A percentile compares a stretch with the other conserved stretches of the same genome.
Evolutionary conservation across 192 early-diverging fungal species (phyloP).

Genomic region (Umbelopsis isabellina): DNA sequence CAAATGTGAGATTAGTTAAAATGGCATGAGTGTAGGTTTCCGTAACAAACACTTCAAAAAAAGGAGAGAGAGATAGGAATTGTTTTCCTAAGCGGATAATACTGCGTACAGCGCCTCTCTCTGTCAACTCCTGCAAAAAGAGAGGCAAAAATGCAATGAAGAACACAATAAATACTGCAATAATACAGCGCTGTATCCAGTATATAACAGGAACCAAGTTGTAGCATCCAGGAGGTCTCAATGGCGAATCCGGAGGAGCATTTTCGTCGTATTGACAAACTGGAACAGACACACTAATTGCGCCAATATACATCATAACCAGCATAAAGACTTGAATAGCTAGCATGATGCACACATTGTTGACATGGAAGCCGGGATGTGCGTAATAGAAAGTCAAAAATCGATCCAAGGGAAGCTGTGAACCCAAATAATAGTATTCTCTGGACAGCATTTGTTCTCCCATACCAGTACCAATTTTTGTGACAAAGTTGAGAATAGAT

Average conservation of each 20-base stretch:
- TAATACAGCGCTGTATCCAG: conserved; percentile 81
- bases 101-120: conserved; percentile 78
- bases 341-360: conserved; percentile 88
- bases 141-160: conserved; percentile 82
- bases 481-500: conserved; percentile 86
- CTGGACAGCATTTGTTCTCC: conserved; percentile 92
- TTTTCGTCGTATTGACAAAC: conserved; percentile 63
- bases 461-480: conserved; percentile 95
- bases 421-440: conserved; percentile 89
- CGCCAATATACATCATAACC: conserved; percentile 74
- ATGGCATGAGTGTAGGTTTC: conserved; percentile 83
- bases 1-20: conserved; percentile 80
- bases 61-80: conserved; percentile 78
- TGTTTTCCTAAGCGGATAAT: conserved; percentile 80
- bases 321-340: conserved; percentile 83
- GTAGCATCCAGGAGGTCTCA: conserved; percentile 62
- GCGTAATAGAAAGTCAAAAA: conserved; percentile 91
- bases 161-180: conserved; percentile 81
- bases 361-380: conserved; percentile 90
- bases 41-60: conserved; percentile 86
- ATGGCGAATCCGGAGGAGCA: conserved; percentile 40
- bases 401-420: conserved; percentile 81
- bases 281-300: conserved; percentile 62
- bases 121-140: conserved; percentile 83
- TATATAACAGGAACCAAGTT: conserved; percentile 70